Percentiles rank a stretch among this genome's conserved stretches.
These are phyloP conservation scores for Microsporum ferrugineum DNA, from an alignment of 2,329 filamentous ascomycete genomes.

Conservation along the genomic window DNA sequence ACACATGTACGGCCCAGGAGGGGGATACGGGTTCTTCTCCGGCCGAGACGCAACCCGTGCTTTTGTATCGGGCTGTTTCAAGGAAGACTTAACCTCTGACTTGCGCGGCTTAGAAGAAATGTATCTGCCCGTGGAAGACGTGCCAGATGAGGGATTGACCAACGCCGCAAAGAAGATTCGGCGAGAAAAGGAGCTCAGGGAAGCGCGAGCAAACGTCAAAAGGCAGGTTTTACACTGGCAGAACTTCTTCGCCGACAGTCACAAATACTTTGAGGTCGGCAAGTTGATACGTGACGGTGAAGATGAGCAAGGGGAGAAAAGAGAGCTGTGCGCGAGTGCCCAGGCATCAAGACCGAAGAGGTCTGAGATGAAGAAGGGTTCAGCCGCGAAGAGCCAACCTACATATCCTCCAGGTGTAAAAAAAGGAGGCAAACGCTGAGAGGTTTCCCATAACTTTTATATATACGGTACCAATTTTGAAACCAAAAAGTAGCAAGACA, in stretches of 20 bases:
- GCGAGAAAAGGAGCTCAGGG: conserved; percentile 51
- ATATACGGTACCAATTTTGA: not conserved
- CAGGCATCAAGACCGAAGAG: conserved; percentile 52
- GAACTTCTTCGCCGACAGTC: conserved; percentile 64
- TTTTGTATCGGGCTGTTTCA: conserved; percentile 88
- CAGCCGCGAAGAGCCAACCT: not conserved
- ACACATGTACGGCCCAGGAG: conserved; percentile 63
- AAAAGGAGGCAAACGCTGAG: not conserved
- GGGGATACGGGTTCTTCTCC: conserved; percentile 75
- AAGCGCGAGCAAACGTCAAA: conserved; percentile 54
- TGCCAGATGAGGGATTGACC: conserved; percentile 28
- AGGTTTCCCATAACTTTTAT: not conserved
- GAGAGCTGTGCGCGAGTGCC: conserved; percentile 59
- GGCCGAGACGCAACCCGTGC: conserved; percentile 77
- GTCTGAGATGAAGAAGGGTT: conserved; percentile 26
- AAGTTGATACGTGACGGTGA: conserved; percentile 53
- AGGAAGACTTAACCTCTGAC: conserved; percentile 71
- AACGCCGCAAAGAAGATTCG: conserved; percentile 38
- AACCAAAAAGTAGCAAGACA: not conserved
- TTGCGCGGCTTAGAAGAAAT: conserved; percentile 78
- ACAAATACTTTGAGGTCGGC: conserved; percentile 74
- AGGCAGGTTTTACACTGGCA: conserved; percentile 69
- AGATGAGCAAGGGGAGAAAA: conserved; percentile 40
- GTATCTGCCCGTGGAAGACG: conserved; percentile 59
- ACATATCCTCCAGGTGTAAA: conserved; percentile 3